Percentiles rank a stretch among this genome's conserved stretches.
These are phyloP conservation scores for Fusarium sp. DNA, from an alignment of 2,329 filamentous ascomycete genomes.

Conservation along the genomic window DNA sequence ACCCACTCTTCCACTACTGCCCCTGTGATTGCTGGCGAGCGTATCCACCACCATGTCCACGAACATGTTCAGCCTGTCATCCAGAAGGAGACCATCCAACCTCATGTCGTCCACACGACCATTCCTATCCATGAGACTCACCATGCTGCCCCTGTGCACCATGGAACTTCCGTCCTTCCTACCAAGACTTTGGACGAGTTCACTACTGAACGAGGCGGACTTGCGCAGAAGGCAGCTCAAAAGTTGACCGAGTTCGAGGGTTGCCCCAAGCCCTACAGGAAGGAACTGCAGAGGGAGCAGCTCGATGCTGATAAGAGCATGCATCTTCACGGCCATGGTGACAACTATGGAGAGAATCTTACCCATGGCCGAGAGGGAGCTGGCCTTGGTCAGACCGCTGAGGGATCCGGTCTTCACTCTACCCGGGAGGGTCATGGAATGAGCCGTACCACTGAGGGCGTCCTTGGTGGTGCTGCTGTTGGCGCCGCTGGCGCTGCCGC, in stretches of 20 bases:
- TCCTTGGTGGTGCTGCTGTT: constrained; percentile 18
- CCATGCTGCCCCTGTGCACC: constrained; percentile 73
- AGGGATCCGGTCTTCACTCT: not conserved
- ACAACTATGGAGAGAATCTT: constrained; percentile 29
- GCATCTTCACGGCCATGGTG: constrained; percentile 24
- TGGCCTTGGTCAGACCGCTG: not conserved
- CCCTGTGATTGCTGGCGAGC: constrained; percentile 43
- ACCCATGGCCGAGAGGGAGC: not conserved
- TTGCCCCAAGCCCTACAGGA: constrained; percentile 58
- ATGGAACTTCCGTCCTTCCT: constrained; percentile 72
- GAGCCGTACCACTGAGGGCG: constrained; percentile 13
- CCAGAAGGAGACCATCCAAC: constrained; percentile 75
- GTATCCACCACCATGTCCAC: constrained; percentile 62
- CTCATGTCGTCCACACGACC: constrained; percentile 76
- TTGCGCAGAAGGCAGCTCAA: constrained; percentile 65
- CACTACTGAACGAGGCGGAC: constrained; percentile 53
- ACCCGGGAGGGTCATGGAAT: constrained; percentile 16
- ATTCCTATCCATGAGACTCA: constrained; percentile 79
- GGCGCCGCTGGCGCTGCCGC: constrained; percentile 18
- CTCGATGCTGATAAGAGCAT: constrained; percentile 26
- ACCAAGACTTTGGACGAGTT: constrained; percentile 74
- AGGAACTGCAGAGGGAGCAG: constrained; percentile 17
- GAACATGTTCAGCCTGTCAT: constrained; percentile 78
- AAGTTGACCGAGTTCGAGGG: constrained; percentile 69
- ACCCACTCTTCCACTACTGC: constrained; percentile 41